Conservation (phyloP, 2,329 filamentous ascomycete genomes). For the Penicillium hordei region DNA sequence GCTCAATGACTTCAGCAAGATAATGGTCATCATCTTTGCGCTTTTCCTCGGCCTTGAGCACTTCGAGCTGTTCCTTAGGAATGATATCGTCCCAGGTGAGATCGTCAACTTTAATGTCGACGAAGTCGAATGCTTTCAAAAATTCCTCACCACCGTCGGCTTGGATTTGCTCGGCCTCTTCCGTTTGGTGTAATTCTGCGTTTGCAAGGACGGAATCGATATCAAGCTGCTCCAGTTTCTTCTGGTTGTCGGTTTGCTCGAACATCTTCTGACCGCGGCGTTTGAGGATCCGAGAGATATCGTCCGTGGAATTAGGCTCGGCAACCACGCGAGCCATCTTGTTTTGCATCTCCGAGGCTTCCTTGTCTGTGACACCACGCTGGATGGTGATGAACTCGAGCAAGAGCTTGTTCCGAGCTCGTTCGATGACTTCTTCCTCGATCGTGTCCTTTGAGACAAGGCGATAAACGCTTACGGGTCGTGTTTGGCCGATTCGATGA, state of each 20-base stretch:
- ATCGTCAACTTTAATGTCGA: conserved; percentile 90
- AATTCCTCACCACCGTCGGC: conserved; percentile 97
- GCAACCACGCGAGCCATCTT: conserved; percentile 69
- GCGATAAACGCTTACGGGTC: conserved; percentile 92
- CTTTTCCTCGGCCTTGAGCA: conserved; percentile 86
- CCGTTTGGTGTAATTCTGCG: conserved; percentile 94
- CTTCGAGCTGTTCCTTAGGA: conserved; percentile 85
- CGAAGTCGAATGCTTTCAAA: conserved; percentile 84
- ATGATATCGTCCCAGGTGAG: conserved; percentile 99
- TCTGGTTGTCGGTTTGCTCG: conserved; percentile 93
- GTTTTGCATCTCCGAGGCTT: conserved; percentile 76
- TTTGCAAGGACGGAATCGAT: conserved; percentile 97
- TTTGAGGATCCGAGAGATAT: conserved; percentile 95
- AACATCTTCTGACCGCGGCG: conserved; percentile 99
- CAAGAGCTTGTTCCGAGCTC: conserved; percentile 94
- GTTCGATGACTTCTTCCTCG: conserved; percentile 94
- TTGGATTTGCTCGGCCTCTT: conserved; percentile 89
- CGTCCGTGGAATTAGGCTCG: conserved; percentile 86
- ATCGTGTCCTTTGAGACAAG: conserved; percentile 98
- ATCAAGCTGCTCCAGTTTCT: conserved; percentile 93
- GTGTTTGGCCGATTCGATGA: conserved; percentile 95
- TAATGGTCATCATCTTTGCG: conserved; percentile 80
- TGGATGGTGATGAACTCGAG: conserved; percentile 97
- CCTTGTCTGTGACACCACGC: conserved; percentile 92
- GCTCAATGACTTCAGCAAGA: conserved; percentile 76